These are phyloP conservation scores for Primulina tabacum DNA, from an alignment of 257 asterid genomes.

Conservation along the genomic window DNA sequence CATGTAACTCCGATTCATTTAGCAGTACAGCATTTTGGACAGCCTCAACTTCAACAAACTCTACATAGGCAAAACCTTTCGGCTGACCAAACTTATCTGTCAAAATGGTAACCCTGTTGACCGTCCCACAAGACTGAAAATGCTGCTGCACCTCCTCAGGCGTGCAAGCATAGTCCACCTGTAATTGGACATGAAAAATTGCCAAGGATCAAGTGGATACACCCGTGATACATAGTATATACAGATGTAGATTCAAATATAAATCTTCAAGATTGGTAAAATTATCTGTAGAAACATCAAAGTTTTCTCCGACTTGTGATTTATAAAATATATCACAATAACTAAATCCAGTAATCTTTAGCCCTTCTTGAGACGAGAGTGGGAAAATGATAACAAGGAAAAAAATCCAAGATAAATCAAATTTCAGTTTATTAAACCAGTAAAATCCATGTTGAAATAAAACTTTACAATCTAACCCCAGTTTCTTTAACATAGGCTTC, in stretches of 20 bases:
- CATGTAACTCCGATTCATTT: slow-evolving; percentile 50
- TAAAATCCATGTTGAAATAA: not conserved
- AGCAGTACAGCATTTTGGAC: slow-evolving; percentile 50
- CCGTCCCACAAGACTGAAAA: slow-evolving; percentile 55
- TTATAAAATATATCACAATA: no score
- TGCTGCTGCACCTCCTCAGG: slow-evolving; percentile 63
- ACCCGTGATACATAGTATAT: not conserved
- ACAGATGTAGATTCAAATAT: not conserved
- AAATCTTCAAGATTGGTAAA: not conserved
- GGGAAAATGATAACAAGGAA: not conserved
- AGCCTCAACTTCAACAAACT: slow-evolving; percentile 50
- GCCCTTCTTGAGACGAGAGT: not conserved
- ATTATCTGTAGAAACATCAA: not conserved
- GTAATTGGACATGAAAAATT: slow-evolving; percentile 8
- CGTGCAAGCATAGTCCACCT: slow-evolving; percentile 57
- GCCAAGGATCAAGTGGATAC: slow-evolving; percentile 12
- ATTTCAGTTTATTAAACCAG: not conserved
- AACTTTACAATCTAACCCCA: not conserved
- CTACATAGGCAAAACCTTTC: slow-evolving; percentile 56
- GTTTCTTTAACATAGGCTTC: not conserved
- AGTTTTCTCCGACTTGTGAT: not conserved
- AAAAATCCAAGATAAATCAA: not conserved
- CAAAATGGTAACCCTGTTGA: slow-evolving; percentile 50
- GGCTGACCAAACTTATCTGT: slow-evolving; percentile 54
- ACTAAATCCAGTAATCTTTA: no score